Percentiles rank a stretch among this genome's conserved stretches.
phyloP scores from a whole-genome alignment of 768 basidiomycete species.

The Amanita muscaria region DNA sequence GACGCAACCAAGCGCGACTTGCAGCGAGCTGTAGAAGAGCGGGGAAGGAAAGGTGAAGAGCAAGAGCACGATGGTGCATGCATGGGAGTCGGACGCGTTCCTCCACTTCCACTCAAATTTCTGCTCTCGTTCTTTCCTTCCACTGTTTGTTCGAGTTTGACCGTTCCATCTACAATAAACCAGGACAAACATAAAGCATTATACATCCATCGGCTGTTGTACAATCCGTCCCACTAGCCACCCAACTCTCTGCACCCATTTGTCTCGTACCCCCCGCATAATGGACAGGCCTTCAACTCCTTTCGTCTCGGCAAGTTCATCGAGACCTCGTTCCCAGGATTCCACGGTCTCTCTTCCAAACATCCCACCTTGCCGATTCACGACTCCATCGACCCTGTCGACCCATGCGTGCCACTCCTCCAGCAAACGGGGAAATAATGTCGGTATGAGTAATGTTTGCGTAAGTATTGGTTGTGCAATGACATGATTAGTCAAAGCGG shows the following conservation, averaged over 20 bases:
- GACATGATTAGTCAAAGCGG: constrained; percentile 58
- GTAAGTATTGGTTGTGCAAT: constrained; percentile 60
- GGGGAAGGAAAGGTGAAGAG: constrained; percentile 29
- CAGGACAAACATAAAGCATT: constrained; percentile 8
- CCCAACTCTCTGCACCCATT: constrained; percentile 67
- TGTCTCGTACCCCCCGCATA: constrained; percentile 39
- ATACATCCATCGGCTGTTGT: constrained; percentile 29
- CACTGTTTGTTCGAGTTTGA: neutral
- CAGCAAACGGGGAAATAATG: constrained; percentile 53
- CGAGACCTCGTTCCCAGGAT: constrained; percentile 61
- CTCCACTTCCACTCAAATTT: neutral
- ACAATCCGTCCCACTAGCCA: constrained; percentile 60
- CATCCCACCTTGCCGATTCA: constrained; percentile 72
- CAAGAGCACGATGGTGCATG: constrained; percentile 40
- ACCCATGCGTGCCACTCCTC: constrained; percentile 81
- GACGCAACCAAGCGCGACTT: constrained; percentile 37
- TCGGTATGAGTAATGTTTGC: constrained; percentile 46
- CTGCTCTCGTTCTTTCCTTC: neutral
- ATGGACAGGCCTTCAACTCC: constrained; percentile 25
- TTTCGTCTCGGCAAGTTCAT: constrained; percentile 53
- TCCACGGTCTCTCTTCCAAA: constrained; percentile 64
- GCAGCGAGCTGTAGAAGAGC: constrained; percentile 40
- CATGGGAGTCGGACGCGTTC: constrained; percentile 25
- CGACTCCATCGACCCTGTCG: constrained; percentile 53
- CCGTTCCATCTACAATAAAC: neutral